phyloP scores from a whole-genome alignment of 495 filamentous ascomycete genomes.

The Chaetomium fimeti region DNA sequence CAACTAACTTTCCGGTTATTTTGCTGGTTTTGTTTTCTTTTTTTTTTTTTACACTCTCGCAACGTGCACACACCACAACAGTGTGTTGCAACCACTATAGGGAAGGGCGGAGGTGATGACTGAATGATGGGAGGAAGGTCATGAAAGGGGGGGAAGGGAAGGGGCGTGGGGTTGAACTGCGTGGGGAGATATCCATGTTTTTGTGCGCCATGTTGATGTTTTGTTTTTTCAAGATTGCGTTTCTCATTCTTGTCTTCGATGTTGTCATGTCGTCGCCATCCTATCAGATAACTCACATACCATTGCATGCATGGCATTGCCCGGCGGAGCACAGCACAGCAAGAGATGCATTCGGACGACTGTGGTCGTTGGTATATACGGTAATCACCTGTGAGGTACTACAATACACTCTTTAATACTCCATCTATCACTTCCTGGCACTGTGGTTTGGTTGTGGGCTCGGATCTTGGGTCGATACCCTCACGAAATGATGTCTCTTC shows the following conservation, averaged over 20 bases:
- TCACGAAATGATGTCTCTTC: too few relatives aligned
- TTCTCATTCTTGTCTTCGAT: background rate
- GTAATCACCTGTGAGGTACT: background rate
- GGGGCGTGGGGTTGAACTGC: background rate
- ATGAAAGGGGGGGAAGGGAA: background rate
- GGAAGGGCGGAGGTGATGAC: constrained; percentile 1
- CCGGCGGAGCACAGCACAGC: constrained; percentile 11
- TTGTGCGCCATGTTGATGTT: background rate
- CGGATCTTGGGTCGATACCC: background rate
- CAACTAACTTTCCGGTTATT: background rate
- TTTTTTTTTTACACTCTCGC: background rate
- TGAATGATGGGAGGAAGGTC: background rate
- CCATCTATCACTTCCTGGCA: too few relatives aligned
- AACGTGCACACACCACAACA: background rate
- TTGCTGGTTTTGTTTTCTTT: background rate
- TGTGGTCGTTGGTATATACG: background rate
- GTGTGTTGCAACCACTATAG: background rate
- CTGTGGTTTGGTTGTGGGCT: too few relatives aligned
- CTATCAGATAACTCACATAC: background rate
- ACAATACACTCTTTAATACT: constrained; percentile 16
- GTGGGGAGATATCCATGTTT: constrained; percentile 6
- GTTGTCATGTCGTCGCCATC: constrained; percentile 8
- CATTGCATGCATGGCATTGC: constrained; percentile 1
- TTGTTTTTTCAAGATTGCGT: constrained; percentile 5
- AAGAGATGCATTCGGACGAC: background rate